Percentiles rank a stretch among this genome's conserved stretches.
phyloP scores from a whole-genome alignment of 192 early-diverging fungal species.

The Cetraspora pellucida region DNA sequence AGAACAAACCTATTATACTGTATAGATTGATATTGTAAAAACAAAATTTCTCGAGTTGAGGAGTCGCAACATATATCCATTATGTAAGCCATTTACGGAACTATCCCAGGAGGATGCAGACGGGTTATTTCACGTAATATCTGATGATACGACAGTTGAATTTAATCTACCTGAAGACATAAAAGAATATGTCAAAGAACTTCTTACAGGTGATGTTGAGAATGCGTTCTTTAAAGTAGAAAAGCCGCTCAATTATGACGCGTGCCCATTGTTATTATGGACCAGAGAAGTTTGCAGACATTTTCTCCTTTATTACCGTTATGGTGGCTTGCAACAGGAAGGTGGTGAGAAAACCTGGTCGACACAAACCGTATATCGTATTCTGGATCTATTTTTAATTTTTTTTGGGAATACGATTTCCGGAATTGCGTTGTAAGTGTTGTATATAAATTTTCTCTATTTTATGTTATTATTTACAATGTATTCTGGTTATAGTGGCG shows the following conservation, averaged over 20 bases:
- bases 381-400: constrained; percentile 21
- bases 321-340: constrained; percentile 13
- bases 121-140: neutral
- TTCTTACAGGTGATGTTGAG: neutral
- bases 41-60: too few relatives aligned
- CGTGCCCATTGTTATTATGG: constrained; percentile 14
- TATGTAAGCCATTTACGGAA: constrained; percentile 18
- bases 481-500: neutral
- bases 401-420: constrained; percentile 18
- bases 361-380: constrained; percentile 5
- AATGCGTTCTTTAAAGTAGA: constrained; percentile 1
- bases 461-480: neutral
- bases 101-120: constrained; percentile 5
- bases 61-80: neutral
- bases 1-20: too few relatives aligned
- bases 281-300: constrained; percentile 15
- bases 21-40: too few relatives aligned
- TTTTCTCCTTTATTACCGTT: constrained; percentile 23
- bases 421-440: constrained; percentile 17
- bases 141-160: neutral
- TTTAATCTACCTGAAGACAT: constrained; percentile 1
- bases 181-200: constrained; percentile 7
- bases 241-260: neutral
- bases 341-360: constrained; percentile 26
- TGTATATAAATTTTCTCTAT: neutral